Percentiles rank a stretch among this genome's conserved stretches.
These are phyloP conservation scores for Aspergillus quadrilineatus DNA, from an alignment of 2,329 filamentous ascomycete species.

Conservation along the genomic window DNA sequence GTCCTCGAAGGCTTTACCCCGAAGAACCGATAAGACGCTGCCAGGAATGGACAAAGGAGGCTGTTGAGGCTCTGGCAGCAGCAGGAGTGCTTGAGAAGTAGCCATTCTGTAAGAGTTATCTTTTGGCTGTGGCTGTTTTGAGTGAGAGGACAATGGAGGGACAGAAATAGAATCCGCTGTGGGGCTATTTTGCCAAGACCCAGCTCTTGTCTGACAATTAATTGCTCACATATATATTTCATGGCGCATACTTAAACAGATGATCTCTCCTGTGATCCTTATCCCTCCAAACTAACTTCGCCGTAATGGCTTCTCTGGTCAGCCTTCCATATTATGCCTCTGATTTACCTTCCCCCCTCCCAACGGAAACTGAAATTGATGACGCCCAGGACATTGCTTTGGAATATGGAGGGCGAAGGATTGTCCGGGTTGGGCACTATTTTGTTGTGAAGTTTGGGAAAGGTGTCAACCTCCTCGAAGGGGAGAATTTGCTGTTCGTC, in stretches of 20 bases:
- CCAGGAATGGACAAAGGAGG: background rate
- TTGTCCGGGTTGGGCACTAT: constrained; percentile 15
- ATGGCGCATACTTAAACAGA: background rate
- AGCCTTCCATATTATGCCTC: background rate
- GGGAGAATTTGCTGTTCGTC: constrained; percentile 35
- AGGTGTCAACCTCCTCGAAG: constrained; percentile 28
- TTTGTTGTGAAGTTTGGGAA: constrained; percentile 20
- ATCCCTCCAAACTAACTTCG: background rate
- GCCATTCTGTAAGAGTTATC: no score
- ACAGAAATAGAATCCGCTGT: no score
- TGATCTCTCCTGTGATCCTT: background rate
- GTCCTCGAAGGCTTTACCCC: background rate
- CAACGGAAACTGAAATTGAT: constrained; percentile 1
- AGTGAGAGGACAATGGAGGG: no score
- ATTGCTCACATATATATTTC: no score
- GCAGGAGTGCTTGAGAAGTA: background rate
- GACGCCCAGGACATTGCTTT: constrained; percentile 1
- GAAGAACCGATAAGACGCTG: background rate
- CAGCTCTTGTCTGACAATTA: no score
- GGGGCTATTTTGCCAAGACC: no score
- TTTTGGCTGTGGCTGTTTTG: no score
- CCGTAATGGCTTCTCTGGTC: background rate
- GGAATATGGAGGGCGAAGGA: constrained; percentile 1
- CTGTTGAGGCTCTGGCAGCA: background rate
- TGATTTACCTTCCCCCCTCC: constrained; percentile 4